Percentiles rank a stretch among this genome's conserved stretches.
Evolutionary conservation across 352 stramenopile species (phyloP).

Genomic region (Pythium phragmitis): DNA sequence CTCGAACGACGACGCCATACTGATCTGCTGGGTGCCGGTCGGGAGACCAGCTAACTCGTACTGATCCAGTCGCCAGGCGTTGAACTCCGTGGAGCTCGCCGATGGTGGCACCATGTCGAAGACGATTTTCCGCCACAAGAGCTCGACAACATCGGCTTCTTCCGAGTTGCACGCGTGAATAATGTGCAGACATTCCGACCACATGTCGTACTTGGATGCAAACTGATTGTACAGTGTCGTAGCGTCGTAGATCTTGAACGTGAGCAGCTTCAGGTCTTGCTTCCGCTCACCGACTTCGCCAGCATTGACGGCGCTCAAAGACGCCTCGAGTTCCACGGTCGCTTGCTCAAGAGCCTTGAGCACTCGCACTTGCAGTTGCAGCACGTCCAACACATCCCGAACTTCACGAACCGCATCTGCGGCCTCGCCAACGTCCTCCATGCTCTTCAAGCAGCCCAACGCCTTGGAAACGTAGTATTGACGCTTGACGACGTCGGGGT

Average conservation of each 20-base stretch:
- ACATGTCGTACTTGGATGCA: slow-evolving; percentile 85
- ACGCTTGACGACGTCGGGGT: slow-evolving; percentile 76
- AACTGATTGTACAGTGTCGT: slow-evolving; percentile 87
- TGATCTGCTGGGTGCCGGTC: slow-evolving; percentile 6
- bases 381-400: slow-evolving; percentile 76
- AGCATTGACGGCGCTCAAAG: slow-evolving; percentile 26
- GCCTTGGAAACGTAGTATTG: slow-evolving; percentile 84
- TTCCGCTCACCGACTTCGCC: slow-evolving; percentile 53
- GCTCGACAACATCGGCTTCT: slow-evolving; percentile 62
- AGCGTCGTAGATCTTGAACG: slow-evolving; percentile 76
- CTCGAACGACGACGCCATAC: slow-evolving; percentile 52
- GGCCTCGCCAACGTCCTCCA: slow-evolving; percentile 71
- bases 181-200: slow-evolving; percentile 84
- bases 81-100: slow-evolving; percentile 64
- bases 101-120: slow-evolving; percentile 68
- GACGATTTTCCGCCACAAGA: slow-evolving; percentile 75
- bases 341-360: slow-evolving; percentile 73
- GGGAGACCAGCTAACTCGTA: slow-evolving; percentile 60
- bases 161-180: slow-evolving; percentile 86
- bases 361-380: slow-evolving; percentile 82
- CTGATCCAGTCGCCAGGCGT: slow-evolving; percentile 68
- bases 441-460: slow-evolving; percentile 71
- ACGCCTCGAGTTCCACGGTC: slow-evolving; percentile 63
- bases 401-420: slow-evolving; percentile 76
- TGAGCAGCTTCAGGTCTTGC: slow-evolving; percentile 64